Evolutionary conservation across 345 rosid genomes (phyloP), one percentile per base, ranked within the genome.

Genomic region (Limnanthes douglasii): DNA sequence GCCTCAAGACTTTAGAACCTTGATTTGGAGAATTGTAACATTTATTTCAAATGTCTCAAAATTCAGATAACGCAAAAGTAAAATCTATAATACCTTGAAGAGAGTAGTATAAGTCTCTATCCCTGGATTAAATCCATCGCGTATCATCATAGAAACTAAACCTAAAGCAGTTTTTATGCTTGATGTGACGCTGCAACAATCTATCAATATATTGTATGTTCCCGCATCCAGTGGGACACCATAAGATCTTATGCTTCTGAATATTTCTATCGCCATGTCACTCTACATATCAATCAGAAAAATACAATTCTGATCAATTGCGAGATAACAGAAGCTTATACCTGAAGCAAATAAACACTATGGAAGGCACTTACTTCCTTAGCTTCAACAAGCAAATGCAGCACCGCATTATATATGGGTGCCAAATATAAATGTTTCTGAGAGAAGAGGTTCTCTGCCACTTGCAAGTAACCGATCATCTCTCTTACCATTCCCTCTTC

Each of bases 61-160:
- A 21, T 8, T 33, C 20, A 31, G 7, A 20, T 16, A n/a, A 21
- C n/a, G 3, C 2, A n/a, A 21, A 15, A 22, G 6, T 5, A 12
- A 13, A 45, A 15, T 4, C 7, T 24, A 37, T 7, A 20, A 28
- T 63, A 75, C 90, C 93, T 83, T 88, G 45, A 62, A 48, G 37
- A 83, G 64, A 45, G 60, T 37, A 26, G 81, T 72, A 41, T 63
- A 79, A 26, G 72, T 62, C 19, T 39, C 15, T n/a, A 36, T 43
- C 13, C 34, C 18, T 15, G 76, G 93, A 22, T 34, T 21, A 61
- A 50, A 79, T 22, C 97, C 93, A 26, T 61, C 69, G 10, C 93
- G 93, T 48, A 76, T 15, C 93, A 79, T 83, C 81, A 73, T 18
- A 46, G 86, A 79, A 60, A 83, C 47, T 11, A 88, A 14, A 6